A percentile compares a stretch with the other conserved stretches of the same genome.
Evolutionary conservation across 2,329 filamentous ascomycete species (phyloP).

Genomic region (Ophiostoma sp.): DNA sequence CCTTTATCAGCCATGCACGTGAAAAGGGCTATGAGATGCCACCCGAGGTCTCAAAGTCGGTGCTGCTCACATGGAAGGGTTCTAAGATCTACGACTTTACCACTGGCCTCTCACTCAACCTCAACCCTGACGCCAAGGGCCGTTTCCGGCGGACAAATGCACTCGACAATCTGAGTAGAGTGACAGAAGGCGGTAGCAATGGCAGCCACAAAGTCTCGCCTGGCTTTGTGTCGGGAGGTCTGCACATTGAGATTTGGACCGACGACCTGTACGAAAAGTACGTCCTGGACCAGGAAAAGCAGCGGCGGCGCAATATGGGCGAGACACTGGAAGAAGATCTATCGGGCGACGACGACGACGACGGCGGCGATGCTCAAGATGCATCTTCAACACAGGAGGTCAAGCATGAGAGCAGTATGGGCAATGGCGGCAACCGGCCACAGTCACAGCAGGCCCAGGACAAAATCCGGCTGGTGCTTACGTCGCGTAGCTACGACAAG

Average conservation of each 20-base stretch:
- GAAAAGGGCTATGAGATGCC: constrained; percentile 40
- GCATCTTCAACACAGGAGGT: background rate
- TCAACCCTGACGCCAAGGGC: constrained; percentile 45
- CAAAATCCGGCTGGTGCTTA: constrained; percentile 47
- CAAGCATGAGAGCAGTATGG: constrained; percentile 27
- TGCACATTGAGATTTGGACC: constrained; percentile 77
- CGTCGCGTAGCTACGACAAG: constrained; percentile 46
- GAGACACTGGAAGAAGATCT: constrained; percentile 31
- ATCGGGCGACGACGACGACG: constrained; percentile 32
- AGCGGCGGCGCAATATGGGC: constrained; percentile 41
- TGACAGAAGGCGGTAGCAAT: constrained; percentile 27
- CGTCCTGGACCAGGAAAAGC: constrained; percentile 46
- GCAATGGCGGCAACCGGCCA: constrained; percentile 11
- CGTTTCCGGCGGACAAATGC: constrained; percentile 35
- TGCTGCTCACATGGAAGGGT: constrained; percentile 76
- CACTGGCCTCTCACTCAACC: constrained; percentile 63
- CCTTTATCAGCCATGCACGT: constrained; percentile 63
- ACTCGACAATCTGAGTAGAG: constrained; percentile 35
- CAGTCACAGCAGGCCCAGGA: constrained; percentile 18
- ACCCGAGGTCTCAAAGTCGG: constrained; percentile 49
- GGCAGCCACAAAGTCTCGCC: constrained; percentile 26
- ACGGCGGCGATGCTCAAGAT: constrained; percentile 11
- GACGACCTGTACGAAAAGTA: constrained; percentile 52
- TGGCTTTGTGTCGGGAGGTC: constrained; percentile 47
- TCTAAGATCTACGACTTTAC: constrained; percentile 64